A percentile compares a stretch with the other conserved stretches of the same genome.
These are phyloP conservation scores for Aspergillus sp. DNA, from an alignment of 2,329 filamentous ascomycete species.

Conservation along the genomic window DNA sequence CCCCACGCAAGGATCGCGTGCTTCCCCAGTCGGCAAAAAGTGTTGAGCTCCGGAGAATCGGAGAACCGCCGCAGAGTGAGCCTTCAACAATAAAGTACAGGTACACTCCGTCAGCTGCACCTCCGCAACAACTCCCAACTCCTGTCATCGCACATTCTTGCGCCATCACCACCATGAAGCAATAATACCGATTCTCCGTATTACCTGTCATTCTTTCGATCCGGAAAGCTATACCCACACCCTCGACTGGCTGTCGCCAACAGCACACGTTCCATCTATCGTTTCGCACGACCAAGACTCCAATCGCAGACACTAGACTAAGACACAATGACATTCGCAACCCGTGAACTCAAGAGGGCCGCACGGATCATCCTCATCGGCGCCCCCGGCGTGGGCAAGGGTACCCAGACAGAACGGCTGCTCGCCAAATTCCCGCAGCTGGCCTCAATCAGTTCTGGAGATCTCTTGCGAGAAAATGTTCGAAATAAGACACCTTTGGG, in stretches of 20 bases:
- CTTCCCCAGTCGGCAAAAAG: constrained; percentile 15
- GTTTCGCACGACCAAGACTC: background rate
- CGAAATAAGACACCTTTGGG: constrained; percentile 81
- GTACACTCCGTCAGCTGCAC: background rate
- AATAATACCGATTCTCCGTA: background rate
- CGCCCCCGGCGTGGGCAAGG: constrained; percentile 95
- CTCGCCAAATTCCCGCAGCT: constrained; percentile 84
- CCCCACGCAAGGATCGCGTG: constrained; percentile 25
- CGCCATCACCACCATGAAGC: background rate
- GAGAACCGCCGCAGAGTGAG: constrained; percentile 1
- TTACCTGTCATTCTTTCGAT: background rate
- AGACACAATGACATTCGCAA: constrained; percentile 30
- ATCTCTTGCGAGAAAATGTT: constrained; percentile 89
- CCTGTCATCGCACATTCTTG: background rate
- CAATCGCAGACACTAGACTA: background rate
- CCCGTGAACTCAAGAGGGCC: constrained; percentile 65
- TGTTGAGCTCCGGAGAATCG: constrained; percentile 1
- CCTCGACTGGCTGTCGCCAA: background rate
- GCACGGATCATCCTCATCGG: constrained; percentile 93
- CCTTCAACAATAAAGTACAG: background rate
- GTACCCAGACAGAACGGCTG: constrained; percentile 88
- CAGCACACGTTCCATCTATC: background rate
- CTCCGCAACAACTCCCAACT: background rate
- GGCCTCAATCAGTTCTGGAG: constrained; percentile 88
- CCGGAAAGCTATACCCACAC: background rate